Conservation (phyloP, 1,284 basidiomycete species). For the Heterobasidion parviporum region DNA sequence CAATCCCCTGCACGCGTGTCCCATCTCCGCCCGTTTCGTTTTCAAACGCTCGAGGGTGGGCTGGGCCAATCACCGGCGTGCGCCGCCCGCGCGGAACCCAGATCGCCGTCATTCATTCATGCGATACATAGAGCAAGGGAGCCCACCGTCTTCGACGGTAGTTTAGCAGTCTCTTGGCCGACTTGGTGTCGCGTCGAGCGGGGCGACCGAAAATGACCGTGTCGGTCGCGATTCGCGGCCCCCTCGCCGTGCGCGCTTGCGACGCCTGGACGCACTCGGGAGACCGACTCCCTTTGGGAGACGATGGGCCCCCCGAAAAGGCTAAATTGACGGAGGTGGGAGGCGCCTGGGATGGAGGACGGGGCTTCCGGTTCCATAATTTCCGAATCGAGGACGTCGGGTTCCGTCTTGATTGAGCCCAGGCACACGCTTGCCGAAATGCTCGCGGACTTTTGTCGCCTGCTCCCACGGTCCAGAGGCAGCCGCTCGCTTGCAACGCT, state of each 20-base stretch:
- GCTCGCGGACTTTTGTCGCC: slow-evolving; percentile 10
- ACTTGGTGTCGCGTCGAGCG: background rate
- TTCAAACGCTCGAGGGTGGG: no score
- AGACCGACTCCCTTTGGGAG: background rate
- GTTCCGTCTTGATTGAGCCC: slow-evolving; percentile 13
- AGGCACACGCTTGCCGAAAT: slow-evolving; percentile 7
- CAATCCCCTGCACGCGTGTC: no score
- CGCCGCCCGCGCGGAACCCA: no score
- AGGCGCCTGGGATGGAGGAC: background rate
- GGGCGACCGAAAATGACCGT: no score
- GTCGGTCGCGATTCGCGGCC: background rate
- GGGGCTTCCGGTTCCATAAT: slow-evolving; percentile 1
- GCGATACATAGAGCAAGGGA: no score
- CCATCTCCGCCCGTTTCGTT: no score
- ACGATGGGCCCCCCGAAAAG: background rate
- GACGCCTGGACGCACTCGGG: background rate
- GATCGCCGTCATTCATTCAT: no score
- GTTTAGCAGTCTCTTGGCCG: background rate
- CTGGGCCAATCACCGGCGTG: no score
- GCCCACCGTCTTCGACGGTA: slow-evolving; percentile 1
- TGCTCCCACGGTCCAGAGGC: background rate
- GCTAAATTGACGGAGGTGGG: background rate
- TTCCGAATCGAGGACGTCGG: slow-evolving; percentile 11
- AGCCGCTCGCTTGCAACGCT: background rate
- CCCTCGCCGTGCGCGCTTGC: background rate